Conservation (phyloP, 805 yeast genomes). For the Kluyveromyces siamensis region DNA sequence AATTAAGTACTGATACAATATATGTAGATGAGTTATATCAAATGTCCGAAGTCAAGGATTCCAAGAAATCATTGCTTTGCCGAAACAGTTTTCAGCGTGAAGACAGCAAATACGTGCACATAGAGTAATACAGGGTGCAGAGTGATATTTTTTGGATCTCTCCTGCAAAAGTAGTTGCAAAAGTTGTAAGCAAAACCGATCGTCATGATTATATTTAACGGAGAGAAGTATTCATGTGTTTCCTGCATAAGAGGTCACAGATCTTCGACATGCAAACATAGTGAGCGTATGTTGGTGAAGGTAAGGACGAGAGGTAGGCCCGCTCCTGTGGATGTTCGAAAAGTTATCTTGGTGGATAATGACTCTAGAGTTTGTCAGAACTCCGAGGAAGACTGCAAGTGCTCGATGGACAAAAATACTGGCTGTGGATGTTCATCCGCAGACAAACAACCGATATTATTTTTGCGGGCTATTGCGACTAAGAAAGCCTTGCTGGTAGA, state of each 20-base stretch:
- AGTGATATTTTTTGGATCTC: not conserved
- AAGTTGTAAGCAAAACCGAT: constrained; percentile 5
- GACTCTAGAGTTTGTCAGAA: constrained; percentile 16
- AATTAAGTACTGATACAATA: too few species aligned
- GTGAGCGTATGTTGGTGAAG: constrained; percentile 68
- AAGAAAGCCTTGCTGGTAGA: constrained; percentile 22
- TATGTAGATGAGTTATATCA: too few species aligned
- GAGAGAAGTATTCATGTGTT: constrained; percentile 73
- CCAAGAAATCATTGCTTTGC: too few species aligned
- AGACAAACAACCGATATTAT: constrained; percentile 24
- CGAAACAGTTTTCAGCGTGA: too few species aligned
- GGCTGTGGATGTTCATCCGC: constrained; percentile 11
- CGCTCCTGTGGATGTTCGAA: constrained; percentile 35
- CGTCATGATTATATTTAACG: constrained; percentile 67
- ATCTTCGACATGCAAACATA: constrained; percentile 78
- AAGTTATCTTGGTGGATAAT: constrained; percentile 25
- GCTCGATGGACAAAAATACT: constrained; percentile 3
- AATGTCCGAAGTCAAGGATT: too few species aligned
- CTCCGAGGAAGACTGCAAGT: constrained; percentile 2
- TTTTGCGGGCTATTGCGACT: constrained; percentile 18
- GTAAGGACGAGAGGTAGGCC: constrained; percentile 92
- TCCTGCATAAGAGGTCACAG: constrained; percentile 91
- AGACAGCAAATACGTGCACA: not conserved
- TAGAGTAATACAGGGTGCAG: not conserved
- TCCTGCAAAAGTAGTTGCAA: not conserved